Base-by-base conservation (phyloP, 169 alveolate species). In the Theileria equi region DNA sequence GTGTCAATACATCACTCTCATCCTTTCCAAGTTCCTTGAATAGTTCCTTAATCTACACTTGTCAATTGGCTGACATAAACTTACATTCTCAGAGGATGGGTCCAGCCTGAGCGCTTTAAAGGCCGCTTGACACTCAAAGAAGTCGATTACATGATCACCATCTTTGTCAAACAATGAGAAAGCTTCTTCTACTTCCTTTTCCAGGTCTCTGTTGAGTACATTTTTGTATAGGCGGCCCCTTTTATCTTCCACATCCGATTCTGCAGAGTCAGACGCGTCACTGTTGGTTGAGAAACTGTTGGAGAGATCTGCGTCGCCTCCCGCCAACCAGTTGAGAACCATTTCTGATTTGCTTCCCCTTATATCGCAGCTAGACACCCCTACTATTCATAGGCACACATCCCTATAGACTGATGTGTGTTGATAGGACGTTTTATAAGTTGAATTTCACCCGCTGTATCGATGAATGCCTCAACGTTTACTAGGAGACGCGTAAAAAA, bases 81-180 rank as follows among this genome's bases (percentile, higher is more conserved):
- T 13, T 63, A 77, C 86, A 52, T 72, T 40, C 17, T 59, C 76
- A 5, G 60, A 35, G n/a, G 77, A 57, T 10, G 77, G 54, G 34
- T 65, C 60, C 38, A 77, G 68, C 44, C 86, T 45, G 4, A 77
- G 70, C 29, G 86, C 86, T 34, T 72, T 41, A 66, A 77, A 77
- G n/a, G 86, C 74, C 1, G 81, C 86, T 47, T 77, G 80, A 32
- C 86, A 77, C 29, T 77, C 81, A 53, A 66, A 66, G 19, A 77
- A 65, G 25, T 61, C 73, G 16, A 77, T 31, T 17, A 32, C 17
- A 4, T 74, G 52, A 29, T 65, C 64, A 5, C 69, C 76, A 29
- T 65, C 65, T 16, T 52, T 57, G 60, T 77, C 86, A 47, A 77
- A 77, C 34, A 77, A 48, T 34, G 45, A 29, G 43, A 77, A 77